Evolutionary conservation across 148 eudicot genomes (phyloP), one percentile per base, ranked within the genome.

Genomic region (Arctostaphylos glauca): DNA sequence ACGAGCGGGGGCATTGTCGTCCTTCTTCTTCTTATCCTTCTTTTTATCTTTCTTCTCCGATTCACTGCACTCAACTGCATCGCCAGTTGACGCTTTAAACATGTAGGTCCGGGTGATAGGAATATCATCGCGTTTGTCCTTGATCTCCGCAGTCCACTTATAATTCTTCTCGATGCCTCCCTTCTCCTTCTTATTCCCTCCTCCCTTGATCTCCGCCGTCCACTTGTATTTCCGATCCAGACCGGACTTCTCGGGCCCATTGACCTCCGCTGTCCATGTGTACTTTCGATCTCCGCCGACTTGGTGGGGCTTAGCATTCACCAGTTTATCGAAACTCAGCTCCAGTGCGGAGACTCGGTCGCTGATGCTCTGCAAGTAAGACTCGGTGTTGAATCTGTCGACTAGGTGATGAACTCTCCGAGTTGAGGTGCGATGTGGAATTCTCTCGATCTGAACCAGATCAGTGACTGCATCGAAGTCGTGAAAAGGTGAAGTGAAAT

Each of bases 321-420:
- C 48, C 72, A 90, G 67, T 54, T 86, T 84, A 81, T 91, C 92
- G 81, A 90, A 84, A 80, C 83, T 86, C 31, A 89, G 81, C 91
- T 95, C 98, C 59, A 95, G 91, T 5, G 91, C 90, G 43, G 87
- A 77, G 77, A 95, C 93, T 3, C 98, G 95, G 82, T 95, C 93
- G 31, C 81, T 81, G 44, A 95, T 83, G 44, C 75, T 43, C 87
- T 85, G 84, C 47, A 95, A 80, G 87, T 93, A 87, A 23, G 74
- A 67, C 79, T 87, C 92, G n/a, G 88, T 3, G 47, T 70, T 75
- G 55, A 80, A 73, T 5, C 84, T 86, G 77, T 23, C 70, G 70
- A 64, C 41, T 0, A 14, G 70, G 5, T 64, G 84, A 19, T 82
- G 76, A 44, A 88, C 52, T 21, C 86, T 87, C 77, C 88, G 88